A percentile compares a stretch with the other conserved stretches of the same genome.
Conservation (phyloP, 179 eudicot species). For the Spergularia azorica region DNA sequence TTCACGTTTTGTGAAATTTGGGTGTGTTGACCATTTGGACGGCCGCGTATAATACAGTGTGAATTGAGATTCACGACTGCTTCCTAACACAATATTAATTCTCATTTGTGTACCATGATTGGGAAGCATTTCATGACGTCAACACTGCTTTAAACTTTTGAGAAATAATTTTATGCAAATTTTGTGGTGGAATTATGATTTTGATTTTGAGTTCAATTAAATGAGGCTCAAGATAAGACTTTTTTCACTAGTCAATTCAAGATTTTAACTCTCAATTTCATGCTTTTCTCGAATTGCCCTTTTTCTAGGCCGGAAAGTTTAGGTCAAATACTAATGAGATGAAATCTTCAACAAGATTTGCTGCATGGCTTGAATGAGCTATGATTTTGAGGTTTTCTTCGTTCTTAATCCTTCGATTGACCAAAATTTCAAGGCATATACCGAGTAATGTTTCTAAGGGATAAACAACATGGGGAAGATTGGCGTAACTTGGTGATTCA, state of each 20-base stretch:
- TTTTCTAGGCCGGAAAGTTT: slow-evolving; percentile 1
- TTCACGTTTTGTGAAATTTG: slow-evolving; percentile 26
- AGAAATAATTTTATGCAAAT: no score
- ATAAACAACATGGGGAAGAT: no score
- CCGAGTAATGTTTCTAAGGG: no score
- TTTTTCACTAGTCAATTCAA: neutral
- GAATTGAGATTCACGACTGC: neutral
- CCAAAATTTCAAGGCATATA: no score
- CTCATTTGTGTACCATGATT: slow-evolving; percentile 6
- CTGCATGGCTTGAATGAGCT: slow-evolving; percentile 8
- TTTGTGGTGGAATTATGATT: neutral
- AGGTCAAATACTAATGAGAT: neutral
- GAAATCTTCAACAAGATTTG: slow-evolving; percentile 6
- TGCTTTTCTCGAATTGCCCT: neutral
- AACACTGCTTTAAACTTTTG: slow-evolving; percentile 12
- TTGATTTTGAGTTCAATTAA: neutral
- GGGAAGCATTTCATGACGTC: slow-evolving; percentile 9
- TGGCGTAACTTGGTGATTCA: no score
- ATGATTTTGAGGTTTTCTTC: neutral
- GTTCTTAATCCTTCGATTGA: no score
- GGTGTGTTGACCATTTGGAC: slow-evolving; percentile 17
- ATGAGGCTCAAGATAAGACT: neutral
- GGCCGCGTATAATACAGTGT: slow-evolving; percentile 11
- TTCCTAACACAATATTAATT: neutral
- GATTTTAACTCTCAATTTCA: neutral